Conservation (phyloP, 495 filamentous ascomycete species). For the Tuber indicum region DNA sequence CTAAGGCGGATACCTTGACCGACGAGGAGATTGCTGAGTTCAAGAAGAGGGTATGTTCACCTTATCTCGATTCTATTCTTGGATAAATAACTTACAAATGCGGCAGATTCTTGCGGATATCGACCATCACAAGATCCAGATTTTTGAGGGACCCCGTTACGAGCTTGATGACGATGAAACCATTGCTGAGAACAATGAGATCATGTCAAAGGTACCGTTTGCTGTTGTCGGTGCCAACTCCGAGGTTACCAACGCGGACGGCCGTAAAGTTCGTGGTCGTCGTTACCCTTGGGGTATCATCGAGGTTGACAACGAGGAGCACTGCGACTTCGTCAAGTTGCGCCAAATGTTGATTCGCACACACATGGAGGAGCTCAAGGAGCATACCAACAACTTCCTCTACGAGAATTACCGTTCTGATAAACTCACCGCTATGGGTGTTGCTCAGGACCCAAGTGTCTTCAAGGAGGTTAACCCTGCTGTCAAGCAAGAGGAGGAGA, state of each 20-base stretch:
- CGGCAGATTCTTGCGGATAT: conserved; percentile 91
- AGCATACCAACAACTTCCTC: conserved; percentile 97
- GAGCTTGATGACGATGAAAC: conserved; percentile 99
- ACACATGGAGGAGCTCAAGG: conserved; percentile 99
- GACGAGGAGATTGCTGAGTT: conserved; percentile 91
- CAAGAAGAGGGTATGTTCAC: conserved; percentile 77
- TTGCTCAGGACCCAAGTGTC: conserved; percentile 93
- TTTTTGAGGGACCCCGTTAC: conserved; percentile 97
- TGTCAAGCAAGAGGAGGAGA: conserved; percentile 99
- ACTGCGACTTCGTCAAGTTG: conserved; percentile 99
- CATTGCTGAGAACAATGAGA: conserved; percentile 99
- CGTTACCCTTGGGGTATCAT: conserved; percentile 98
- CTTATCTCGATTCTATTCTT: conserved; percentile 3
- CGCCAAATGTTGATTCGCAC: conserved; percentile 99
- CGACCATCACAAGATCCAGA: conserved; percentile 90
- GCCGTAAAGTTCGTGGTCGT: conserved; percentile 91
- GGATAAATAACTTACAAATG: conserved; percentile 26
- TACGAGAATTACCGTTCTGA: conserved; percentile 99
- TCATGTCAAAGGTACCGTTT: conserved; percentile 99
- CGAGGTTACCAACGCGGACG: conserved; percentile 84
- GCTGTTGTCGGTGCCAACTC: conserved; percentile 94
- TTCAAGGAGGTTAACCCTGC: conserved; percentile 99
- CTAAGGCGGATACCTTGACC: conserved; percentile 95
- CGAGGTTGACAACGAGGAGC: conserved; percentile 99
- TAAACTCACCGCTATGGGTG: conserved; percentile 96